Evolutionary conservation across 768 basidiomycete genomes (phyloP).

Genomic region (Infundibulicybe gibba): DNA sequence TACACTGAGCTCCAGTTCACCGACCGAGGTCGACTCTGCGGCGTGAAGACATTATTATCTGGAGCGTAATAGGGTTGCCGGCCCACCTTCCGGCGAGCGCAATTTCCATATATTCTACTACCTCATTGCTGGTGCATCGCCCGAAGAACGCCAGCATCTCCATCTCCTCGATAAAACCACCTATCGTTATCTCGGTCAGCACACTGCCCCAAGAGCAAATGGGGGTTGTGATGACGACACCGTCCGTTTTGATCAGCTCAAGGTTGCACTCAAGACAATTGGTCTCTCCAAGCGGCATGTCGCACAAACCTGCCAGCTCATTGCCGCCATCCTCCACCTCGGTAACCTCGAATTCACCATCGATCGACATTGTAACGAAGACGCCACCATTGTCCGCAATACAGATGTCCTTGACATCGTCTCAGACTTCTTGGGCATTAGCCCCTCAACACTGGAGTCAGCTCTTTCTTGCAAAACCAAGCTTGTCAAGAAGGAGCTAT

Average conservation of each 20-base stretch:
- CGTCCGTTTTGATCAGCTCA: slow-evolving; percentile 89
- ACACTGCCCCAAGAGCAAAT: slow-evolving; percentile 37
- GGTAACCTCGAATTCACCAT: slow-evolving; percentile 92
- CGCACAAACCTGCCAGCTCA: slow-evolving; percentile 90
- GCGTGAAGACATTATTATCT: slow-evolving; percentile 97
- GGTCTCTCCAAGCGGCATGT: slow-evolving; percentile 94
- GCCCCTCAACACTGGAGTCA: slow-evolving; percentile 65
- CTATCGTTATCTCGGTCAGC: slow-evolving; percentile 85
- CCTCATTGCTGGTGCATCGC: slow-evolving; percentile 84
- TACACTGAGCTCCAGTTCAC: too few relatives aligned
- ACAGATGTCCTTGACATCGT: slow-evolving; percentile 77
- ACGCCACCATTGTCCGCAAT: slow-evolving; percentile 91
- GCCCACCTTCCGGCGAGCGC: slow-evolving; percentile 83
- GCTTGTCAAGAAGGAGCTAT: slow-evolving; percentile 93
- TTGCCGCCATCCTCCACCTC: slow-evolving; percentile 94
- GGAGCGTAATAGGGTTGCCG: slow-evolving; percentile 85
- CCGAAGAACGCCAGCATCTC: slow-evolving; percentile 87
- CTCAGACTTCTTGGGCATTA: slow-evolving; percentile 88
- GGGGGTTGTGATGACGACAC: slow-evolving; percentile 74
- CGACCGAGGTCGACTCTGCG: slow-evolving; percentile 83
- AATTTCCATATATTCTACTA: slow-evolving; percentile 99
- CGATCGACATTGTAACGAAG: slow-evolving; percentile 81
- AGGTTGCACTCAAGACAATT: slow-evolving; percentile 88
- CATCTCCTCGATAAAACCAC: slow-evolving; percentile 76
- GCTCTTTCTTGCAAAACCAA: slow-evolving; percentile 90